Evolutionary conservation across 805 yeast genomes (phyloP).

Genomic region (Hanseniaspora hatyaiensis): DNA sequence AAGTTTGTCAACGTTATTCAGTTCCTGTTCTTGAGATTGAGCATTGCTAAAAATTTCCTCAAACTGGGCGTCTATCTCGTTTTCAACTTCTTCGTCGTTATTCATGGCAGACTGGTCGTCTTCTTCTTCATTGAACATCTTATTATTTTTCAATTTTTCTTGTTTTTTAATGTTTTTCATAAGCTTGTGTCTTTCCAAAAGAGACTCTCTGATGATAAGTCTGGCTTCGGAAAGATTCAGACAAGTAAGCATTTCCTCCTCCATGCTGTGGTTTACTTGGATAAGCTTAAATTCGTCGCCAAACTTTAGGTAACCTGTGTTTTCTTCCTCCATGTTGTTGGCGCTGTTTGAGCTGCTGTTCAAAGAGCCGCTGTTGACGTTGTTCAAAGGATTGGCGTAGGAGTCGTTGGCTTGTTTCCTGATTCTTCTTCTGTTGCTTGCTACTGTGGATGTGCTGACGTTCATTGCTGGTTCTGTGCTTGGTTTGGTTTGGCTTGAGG

Average conservation of each 20-base stretch:
- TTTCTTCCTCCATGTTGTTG: slow-evolving; percentile 77
- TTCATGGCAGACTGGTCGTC: slow-evolving; percentile 2
- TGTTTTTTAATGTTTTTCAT: slow-evolving; percentile 32
- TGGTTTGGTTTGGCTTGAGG: no score
- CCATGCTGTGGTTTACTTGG: slow-evolving; percentile 73
- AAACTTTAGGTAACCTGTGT: slow-evolving; percentile 71
- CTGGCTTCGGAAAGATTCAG: slow-evolving; percentile 84
- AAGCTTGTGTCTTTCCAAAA: slow-evolving; percentile 57
- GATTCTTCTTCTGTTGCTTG: slow-evolving; percentile 64
- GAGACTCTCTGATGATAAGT: slow-evolving; percentile 77
- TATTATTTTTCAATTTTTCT: slow-evolving; percentile 28
- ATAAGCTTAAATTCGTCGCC: slow-evolving; percentile 86
- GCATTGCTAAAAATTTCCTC: slow-evolving; percentile 33
- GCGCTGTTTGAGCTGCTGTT: slow-evolving; percentile 1
- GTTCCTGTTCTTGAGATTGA: slow-evolving; percentile 37
- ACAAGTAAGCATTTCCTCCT: slow-evolving; percentile 64
- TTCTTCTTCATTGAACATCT: slow-evolving; percentile 22
- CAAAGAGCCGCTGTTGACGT: slow-evolving; percentile 34
- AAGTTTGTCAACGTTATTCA: slow-evolving; percentile 26
- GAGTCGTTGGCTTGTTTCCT: slow-evolving; percentile 22
- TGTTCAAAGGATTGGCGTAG: neutral
- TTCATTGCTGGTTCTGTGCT: no score
- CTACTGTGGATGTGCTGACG: slow-evolving; percentile 77
- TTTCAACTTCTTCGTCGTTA: slow-evolving; percentile 20
- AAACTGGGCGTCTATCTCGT: slow-evolving; percentile 21